Conservation (phyloP, 2,329 filamentous ascomycete genomes). For the Trichothecium sympodiale region DNA sequence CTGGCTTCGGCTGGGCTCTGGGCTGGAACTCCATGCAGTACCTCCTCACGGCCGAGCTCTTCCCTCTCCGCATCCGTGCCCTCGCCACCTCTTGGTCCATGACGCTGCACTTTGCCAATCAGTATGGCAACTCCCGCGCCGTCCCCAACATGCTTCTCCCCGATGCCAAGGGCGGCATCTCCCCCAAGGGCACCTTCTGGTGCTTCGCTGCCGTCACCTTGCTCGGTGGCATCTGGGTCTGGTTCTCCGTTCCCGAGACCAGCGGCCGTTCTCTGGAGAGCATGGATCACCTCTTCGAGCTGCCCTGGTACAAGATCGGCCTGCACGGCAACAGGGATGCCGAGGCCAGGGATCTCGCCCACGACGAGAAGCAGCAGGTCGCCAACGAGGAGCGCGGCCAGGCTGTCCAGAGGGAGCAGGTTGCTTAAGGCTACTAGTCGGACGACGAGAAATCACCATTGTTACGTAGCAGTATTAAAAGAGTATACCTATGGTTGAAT, state of each 20-base stretch:
- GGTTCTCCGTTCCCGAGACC: slow-evolving; percentile 63
- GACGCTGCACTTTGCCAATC: slow-evolving; percentile 70
- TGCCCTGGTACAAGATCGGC: slow-evolving; percentile 69
- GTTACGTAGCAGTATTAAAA: no score
- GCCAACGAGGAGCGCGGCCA: slow-evolving; percentile 18
- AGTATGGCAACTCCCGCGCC: slow-evolving; percentile 66
- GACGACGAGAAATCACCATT: no score
- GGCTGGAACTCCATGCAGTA: slow-evolving; percentile 73
- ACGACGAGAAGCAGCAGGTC: slow-evolving; percentile 31
- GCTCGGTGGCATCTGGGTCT: slow-evolving; percentile 59
- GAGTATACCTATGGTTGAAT: no score
- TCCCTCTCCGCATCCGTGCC: slow-evolving; percentile 62
- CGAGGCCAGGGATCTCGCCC: slow-evolving; percentile 29
- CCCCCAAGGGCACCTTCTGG: slow-evolving; percentile 61
- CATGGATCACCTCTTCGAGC: slow-evolving; percentile 61
- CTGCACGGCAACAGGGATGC: slow-evolving; percentile 41
- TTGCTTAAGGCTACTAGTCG: no score
- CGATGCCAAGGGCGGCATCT: slow-evolving; percentile 32
- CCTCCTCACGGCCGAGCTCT: slow-evolving; percentile 66
- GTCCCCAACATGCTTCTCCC: slow-evolving; percentile 63
- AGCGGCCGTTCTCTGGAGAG: slow-evolving; percentile 53
- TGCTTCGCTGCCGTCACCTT: slow-evolving; percentile 61
- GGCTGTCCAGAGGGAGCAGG: slow-evolving; percentile 24
- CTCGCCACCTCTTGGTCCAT: slow-evolving; percentile 61
- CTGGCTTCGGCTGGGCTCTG: slow-evolving; percentile 57